Base-by-base conservation (phyloP, 1,284 basidiomycete genomes). In the Cryptococcus sp. region DNA sequence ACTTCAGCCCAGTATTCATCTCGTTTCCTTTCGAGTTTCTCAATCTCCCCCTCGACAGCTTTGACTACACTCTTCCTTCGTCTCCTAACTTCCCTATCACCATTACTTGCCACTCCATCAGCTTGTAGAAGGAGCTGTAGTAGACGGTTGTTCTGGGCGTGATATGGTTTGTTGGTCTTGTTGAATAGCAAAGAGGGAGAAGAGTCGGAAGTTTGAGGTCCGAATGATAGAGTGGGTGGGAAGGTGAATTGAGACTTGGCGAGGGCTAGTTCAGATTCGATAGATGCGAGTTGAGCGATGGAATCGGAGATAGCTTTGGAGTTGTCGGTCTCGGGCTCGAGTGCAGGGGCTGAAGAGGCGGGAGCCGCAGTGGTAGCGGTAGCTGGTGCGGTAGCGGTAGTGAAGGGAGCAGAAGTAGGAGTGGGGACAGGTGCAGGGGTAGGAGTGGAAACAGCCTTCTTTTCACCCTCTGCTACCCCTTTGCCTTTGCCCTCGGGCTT, bases 321-420 rank as follows among this genome's bases (percentile, higher is more conserved):
- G 72, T 74, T 9, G 59, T 73, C 21, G 24, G 32, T 21, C 4
- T 40, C 47, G 85, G 23, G 86, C 86, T 14, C 77, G 85, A 44
- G 74, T 92, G 18, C 74, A 92, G 48, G 79, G 89, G 45, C 91
- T 7, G 36, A 34, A 93, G 75, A 91, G 91, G 77, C 92, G 91
- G 81, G 91, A 90, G 86, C 80, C 89, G 49, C 93, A 91, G 75
- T 79, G 88, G 21, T 88, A 93, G 34, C 81, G n/a, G n/a, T n/a
- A 28, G 11, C 28, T 28, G 28, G 28, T 5, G 28, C 28, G 28
- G n/a, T n/a, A n/a, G n/a, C n/a, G n/a, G n/a, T n/a, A n/a, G n/a
- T n/a, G n/a, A n/a, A n/a, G 80, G 59, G 87, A 88, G 70, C 88
- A 91, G 77, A 92, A 92, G 71, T 89, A 40, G 57, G 48, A 21